Base-by-base conservation (phyloP, 768 basidiomycete species). In the Agaricus subrufescens region DNA sequence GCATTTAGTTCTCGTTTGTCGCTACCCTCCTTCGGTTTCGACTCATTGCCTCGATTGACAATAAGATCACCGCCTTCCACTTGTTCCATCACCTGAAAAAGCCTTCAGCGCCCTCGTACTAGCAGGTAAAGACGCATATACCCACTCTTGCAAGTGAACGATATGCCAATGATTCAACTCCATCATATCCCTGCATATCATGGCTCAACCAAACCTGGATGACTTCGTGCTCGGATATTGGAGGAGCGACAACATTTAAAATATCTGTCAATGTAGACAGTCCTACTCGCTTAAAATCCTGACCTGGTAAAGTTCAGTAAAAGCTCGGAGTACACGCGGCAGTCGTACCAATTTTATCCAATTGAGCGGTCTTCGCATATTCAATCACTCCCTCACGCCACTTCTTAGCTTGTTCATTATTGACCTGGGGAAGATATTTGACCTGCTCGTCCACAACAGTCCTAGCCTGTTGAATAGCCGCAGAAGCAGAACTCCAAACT, bases 181-280 rank as follows among this genome's bases (percentile, higher is more conserved):
- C 97, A 56, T 95, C 94, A 67, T 96, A 98, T 15, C 97, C 97
- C 60, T 82, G 78, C 95, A 99, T 95, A 62, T 97, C 94, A 72
- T 98, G 95, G 65, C 88, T 89, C 39, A 99, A 74, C 89, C 91
- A 93, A 7, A 99, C 86, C 67, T 97, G 86, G 60, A 99, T 94
- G 14, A 98, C 93, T 71, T 99, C 97, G 67, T 98, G 96, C 69
- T 96, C 95, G 26, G 95, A 91, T 63, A 98, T 98, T 11, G 97
- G 97, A 42, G 97, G 97, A 0, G 97, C 97, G 58, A 99, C 96
- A 29, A 89, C 96, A 67, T 98, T 96, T 50, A 99, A 75, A 54
- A 99, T 86, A 56, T 96, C 94, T 2, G 84, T 91, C 27, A 98
- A 74, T 2, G 95, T 94, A 9, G 91, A 93, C 38, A 95, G 73